phyloP scores from a whole-genome alignment of 2,329 filamentous ascomycete species.

The Pseudocercospora fijiensis region DNA sequence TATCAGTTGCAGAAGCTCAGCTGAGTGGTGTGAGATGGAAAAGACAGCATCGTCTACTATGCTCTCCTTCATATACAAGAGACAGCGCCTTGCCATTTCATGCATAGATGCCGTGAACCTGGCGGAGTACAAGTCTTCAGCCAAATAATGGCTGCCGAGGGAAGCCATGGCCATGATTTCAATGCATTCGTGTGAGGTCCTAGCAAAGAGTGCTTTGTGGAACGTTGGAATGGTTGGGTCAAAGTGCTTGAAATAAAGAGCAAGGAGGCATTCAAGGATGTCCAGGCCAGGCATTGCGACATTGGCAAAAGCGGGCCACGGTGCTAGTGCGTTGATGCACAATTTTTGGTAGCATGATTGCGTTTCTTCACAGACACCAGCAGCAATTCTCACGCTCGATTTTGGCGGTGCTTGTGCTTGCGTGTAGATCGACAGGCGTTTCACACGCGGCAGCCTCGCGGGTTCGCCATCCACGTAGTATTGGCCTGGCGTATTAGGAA shows the following conservation, averaged over 20 bases:
- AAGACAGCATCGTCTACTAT: neutral
- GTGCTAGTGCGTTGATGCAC: constrained; percentile 11
- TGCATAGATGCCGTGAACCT: constrained; percentile 20
- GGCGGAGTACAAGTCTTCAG: constrained; percentile 5
- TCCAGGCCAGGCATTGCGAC: constrained; percentile 28
- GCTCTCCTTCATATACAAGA: constrained; percentile 13
- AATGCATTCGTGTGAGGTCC: constrained; percentile 22
- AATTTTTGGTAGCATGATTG: constrained; percentile 20
- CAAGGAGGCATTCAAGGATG: constrained; percentile 30
- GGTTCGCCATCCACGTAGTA: constrained; percentile 33
- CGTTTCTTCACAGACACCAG: constrained; percentile 17
- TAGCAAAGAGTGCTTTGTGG: constrained; percentile 27
- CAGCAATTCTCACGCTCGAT: neutral
- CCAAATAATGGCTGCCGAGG: constrained; percentile 32
- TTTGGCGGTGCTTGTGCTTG: neutral
- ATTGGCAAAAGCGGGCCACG: constrained; percentile 24
- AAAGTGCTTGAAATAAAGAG: constrained; percentile 34
- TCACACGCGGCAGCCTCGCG: constrained; percentile 26
- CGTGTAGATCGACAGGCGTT: constrained; percentile 11
- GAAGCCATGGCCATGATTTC: constrained; percentile 34
- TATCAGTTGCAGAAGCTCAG: constrained; percentile 20
- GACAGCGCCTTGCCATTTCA: constrained; percentile 22
- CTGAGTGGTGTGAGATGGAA: neutral
- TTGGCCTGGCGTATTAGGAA: constrained; percentile 17
- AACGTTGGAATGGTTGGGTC: constrained; percentile 36